Base-by-base conservation (phyloP, 2,329 filamentous ascomycete genomes). In the Claviceps monticola region DNA sequence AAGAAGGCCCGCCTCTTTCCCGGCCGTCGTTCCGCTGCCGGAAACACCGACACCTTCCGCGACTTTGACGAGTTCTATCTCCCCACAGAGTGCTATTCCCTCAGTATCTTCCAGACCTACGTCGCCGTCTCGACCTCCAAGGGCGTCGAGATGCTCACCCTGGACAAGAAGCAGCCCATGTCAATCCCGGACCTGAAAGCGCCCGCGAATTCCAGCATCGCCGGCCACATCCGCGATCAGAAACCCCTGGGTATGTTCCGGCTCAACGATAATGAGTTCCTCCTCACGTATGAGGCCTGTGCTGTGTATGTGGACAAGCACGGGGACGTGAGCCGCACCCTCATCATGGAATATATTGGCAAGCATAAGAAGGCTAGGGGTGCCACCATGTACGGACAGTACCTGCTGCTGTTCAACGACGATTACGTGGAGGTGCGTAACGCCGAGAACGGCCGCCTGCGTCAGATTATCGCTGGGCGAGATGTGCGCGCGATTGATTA, bases 1-100 rank as follows among this genome's bases (percentile, higher is more conserved):
- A 91, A 86, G 72, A 87, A 84, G 60, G 79, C 82, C 4, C 82
- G 88, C 8, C 65, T 83, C 14, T 83, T 83, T 56, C 75, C 79
- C 41, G 68, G 73, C 56, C 82, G 82, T 17, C 71, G 71, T 54
- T 68, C 71, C 13, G 78, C 78, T 9, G 75, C 77, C 34, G 88
- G 88, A 19, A 82, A 79, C 54, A 96, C 91, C 0, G 93, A 98
- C 60, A 91, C 91, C 60, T 98, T 97, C 81, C 85, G 93, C 56
- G 93, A 98, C 64, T 98, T 90, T 65, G 93, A 98, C 70, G 93
- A 97, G 59, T 98, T 98, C 69, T 98, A 97, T 70, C 90, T 98
- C 59, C 93, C 93, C 0, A 84, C 87, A 2, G 94, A 98, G 64
- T 96, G 89, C 66, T 95, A 85, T 67, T 88, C 87, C 47, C 86